These are phyloP conservation scores for Orychophragmus violaceus DNA, from an alignment of 345 rosid genomes.

Conservation along the genomic window DNA sequence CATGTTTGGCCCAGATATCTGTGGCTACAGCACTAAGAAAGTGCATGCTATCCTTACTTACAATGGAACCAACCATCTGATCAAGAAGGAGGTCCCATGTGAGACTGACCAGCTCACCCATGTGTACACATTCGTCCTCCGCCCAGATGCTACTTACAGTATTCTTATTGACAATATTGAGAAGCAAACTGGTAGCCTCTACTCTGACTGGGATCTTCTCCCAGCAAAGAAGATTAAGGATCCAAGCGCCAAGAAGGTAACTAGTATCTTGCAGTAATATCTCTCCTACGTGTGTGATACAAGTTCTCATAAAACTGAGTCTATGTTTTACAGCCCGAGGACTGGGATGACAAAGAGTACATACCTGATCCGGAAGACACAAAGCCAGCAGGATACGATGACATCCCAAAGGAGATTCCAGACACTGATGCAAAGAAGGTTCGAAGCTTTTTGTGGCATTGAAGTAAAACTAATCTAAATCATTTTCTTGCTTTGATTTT, in stretches of 20 bases:
- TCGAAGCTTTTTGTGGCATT: not conserved
- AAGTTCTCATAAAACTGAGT: not conserved
- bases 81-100: constrained; percentile 97
- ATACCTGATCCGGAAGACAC: constrained; percentile 91
- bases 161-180: constrained; percentile 90
- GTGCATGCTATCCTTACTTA: constrained; percentile 94
- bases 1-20: constrained; percentile 99
- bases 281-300: not conserved
- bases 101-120: constrained; percentile 98
- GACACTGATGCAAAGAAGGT: constrained; percentile 96
- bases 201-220: constrained; percentile 92
- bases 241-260: constrained; percentile 89
- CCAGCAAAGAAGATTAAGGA: constrained; percentile 88
- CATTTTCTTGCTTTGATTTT: not conserved
- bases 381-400: constrained; percentile 97
- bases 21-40: constrained; percentile 96
- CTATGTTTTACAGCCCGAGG: constrained; percentile 66
- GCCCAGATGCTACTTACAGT: constrained; percentile 92
- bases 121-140: constrained; percentile 82
- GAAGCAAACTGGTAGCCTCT: constrained; percentile 90
- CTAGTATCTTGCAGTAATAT: not conserved
- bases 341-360: constrained; percentile 92
- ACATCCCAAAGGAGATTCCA: constrained; percentile 83
- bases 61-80: constrained; percentile 69
- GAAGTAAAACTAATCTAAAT: not conserved